Evolutionary conservation across 768 basidiomycete species (phyloP).

Genomic region (Mrakia gelida): DNA sequence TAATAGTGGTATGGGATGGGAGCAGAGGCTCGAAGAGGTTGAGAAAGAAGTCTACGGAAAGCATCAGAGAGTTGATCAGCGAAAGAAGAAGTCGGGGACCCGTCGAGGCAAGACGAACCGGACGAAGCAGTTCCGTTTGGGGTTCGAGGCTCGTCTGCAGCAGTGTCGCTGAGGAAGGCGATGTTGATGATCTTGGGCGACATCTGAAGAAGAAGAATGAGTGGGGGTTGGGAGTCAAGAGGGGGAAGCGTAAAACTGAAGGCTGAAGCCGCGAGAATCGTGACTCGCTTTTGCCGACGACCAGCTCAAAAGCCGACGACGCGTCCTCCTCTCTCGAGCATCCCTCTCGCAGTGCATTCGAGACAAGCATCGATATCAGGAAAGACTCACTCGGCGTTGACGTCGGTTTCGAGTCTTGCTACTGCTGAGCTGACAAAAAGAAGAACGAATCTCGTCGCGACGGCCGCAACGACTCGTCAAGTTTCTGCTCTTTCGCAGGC

Average conservation of each 20-base stretch:
- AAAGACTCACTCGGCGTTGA: too few species aligned
- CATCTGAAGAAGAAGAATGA: not conserved
- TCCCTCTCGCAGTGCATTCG: too few species aligned
- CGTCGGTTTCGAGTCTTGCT: not conserved
- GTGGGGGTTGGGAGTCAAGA: not conserved
- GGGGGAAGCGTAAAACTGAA: not conserved
- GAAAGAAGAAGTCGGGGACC: not conserved
- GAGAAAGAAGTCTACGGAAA: not conserved
- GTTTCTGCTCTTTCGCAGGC: too few species aligned
- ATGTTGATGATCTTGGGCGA: not conserved
- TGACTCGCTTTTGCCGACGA: conserved; percentile 5
- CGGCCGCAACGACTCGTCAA: too few species aligned
- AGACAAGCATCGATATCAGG: not conserved
- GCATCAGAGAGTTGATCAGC: not conserved
- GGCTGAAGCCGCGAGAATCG: not conserved
- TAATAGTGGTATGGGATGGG: not conserved
- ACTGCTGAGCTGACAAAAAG: not conserved
- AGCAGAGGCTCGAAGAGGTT: not conserved
- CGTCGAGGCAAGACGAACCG: not conserved
- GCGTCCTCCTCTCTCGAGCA: not conserved
- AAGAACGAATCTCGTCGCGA: not conserved
- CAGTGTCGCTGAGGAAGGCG: conserved; percentile 2
- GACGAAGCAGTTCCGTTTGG: not conserved
- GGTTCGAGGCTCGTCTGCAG: not conserved
- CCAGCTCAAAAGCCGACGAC: not conserved